These are phyloP conservation scores for Colletotrichum acutatum DNA, from an alignment of 2,329 filamentous ascomycete species.

Conservation along the genomic window DNA sequence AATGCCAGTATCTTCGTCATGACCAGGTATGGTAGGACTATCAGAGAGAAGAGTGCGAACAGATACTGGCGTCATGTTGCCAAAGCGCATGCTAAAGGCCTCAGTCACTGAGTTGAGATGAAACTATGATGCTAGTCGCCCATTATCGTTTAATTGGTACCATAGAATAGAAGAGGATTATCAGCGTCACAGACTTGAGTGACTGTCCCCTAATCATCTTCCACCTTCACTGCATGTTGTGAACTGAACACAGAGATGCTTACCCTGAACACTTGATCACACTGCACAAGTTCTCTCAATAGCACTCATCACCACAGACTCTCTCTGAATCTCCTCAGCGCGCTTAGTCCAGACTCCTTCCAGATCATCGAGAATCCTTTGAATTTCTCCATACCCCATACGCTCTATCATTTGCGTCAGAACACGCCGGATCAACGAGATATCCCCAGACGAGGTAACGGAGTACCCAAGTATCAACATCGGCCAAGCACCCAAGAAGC, in stretches of 20 bases:
- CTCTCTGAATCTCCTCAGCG: too few species aligned
- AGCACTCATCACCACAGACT: neutral
- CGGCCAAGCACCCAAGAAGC: neutral
- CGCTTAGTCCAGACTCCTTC: neutral
- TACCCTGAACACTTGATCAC: neutral
- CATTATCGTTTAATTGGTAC: neutral
- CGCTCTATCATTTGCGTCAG: neutral
- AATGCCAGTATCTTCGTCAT: conserved; percentile 55
- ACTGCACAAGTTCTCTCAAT: neutral
- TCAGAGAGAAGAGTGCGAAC: conserved; percentile 50
- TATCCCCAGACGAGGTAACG: neutral
- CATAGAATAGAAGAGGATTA: neutral
- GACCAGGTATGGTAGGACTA: conserved; percentile 57
- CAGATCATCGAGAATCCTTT: neutral
- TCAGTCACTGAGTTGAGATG: conserved; percentile 25
- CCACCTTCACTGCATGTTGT: too few species aligned
- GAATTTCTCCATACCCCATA: neutral
- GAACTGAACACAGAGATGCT: too few species aligned
- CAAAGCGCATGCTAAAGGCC: conserved; percentile 36
- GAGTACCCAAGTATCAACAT: neutral
- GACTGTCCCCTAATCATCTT: too few species aligned
- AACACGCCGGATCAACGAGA: neutral
- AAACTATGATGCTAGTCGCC: neutral
- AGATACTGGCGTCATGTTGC: conserved; percentile 52
- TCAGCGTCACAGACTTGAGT: too few species aligned